phyloP scores from a whole-genome alignment of 2,329 filamentous ascomycete genomes.

The Epicoccum nigrum region DNA sequence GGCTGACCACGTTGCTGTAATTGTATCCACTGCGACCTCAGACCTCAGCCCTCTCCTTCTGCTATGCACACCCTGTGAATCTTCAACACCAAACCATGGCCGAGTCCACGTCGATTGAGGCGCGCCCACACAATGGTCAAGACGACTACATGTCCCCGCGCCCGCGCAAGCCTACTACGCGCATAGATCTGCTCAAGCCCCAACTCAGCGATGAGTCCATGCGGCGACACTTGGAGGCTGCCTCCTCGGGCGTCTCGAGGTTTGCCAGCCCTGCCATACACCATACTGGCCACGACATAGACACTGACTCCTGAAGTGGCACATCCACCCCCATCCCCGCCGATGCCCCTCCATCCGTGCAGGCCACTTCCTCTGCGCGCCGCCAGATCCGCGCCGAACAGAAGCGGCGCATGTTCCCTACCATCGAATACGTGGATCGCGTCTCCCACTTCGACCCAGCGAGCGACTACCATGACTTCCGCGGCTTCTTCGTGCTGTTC shows the following conservation, averaged over 20 bases:
- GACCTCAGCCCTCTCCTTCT: slow-evolving; percentile 17
- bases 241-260: slow-evolving; percentile 46
- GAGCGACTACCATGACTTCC: slow-evolving; percentile 92
- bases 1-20: slow-evolving; percentile 35
- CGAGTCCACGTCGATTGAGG: slow-evolving; percentile 40
- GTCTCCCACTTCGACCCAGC: slow-evolving; percentile 94
- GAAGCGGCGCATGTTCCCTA: slow-evolving; percentile 85
- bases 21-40: slow-evolving; percentile 17
- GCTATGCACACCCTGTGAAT: slow-evolving; percentile 25
- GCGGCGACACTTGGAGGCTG: slow-evolving; percentile 29
- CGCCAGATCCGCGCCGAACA: slow-evolving; percentile 83
- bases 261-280: slow-evolving; percentile 42
- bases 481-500: slow-evolving; percentile 97
- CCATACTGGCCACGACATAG: neutral
- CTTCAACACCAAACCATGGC: slow-evolving; percentile 33
- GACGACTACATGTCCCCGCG: slow-evolving; percentile 41
- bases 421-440: slow-evolving; percentile 86
- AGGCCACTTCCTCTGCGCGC: slow-evolving; percentile 82
- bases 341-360: slow-evolving; percentile 91
- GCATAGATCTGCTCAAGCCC: slow-evolving; percentile 44
- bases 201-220: slow-evolving; percentile 42
- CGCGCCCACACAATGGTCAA: slow-evolving; percentile 30
- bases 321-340: slow-evolving; percentile 81
- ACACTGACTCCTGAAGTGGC: slow-evolving; percentile 62
- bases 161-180: slow-evolving; percentile 44